Conservation (phyloP, 2,329 filamentous ascomycete species). For the Pseudocercospora fijiensis region DNA sequence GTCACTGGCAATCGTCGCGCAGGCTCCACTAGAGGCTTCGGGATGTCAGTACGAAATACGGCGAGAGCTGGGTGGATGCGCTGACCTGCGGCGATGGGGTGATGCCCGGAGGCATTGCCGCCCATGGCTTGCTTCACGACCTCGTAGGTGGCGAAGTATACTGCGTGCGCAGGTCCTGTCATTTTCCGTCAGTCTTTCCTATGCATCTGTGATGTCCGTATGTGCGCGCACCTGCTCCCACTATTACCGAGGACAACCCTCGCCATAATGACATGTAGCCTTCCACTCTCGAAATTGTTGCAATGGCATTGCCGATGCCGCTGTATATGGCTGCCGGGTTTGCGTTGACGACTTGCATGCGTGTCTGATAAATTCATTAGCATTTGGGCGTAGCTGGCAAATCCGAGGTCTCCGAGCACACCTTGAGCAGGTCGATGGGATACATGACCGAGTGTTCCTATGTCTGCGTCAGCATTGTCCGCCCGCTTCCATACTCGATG, state of each 20-base stretch:
- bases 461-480: constrained; percentile 20
- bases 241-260: constrained; percentile 91
- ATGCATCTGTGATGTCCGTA: background rate
- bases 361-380: constrained; percentile 62
- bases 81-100: constrained; percentile 86
- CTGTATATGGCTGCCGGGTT: constrained; percentile 77
- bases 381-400: constrained; percentile 11
- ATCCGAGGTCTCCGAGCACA: constrained; percentile 45
- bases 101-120: constrained; percentile 85
- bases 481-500: background rate
- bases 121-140: constrained; percentile 94
- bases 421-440: constrained; percentile 96
- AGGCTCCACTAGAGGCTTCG: constrained; percentile 84
- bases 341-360: constrained; percentile 95
- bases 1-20: constrained; percentile 94
- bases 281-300: constrained; percentile 87
- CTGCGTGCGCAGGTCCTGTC: constrained; percentile 88
- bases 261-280: constrained; percentile 91
- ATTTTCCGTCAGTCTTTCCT: constrained; percentile 30
- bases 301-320: constrained; percentile 86
- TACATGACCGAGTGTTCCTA: constrained; percentile 99
- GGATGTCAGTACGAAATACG: constrained; percentile 11
- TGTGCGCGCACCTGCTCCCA: constrained; percentile 72
- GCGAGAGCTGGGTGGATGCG: background rate
- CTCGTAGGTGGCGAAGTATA: constrained; percentile 98